phyloP scores from a whole-genome alignment of 2,329 filamentous ascomycete species.

The Teratosphaeriaceae sp. region DNA sequence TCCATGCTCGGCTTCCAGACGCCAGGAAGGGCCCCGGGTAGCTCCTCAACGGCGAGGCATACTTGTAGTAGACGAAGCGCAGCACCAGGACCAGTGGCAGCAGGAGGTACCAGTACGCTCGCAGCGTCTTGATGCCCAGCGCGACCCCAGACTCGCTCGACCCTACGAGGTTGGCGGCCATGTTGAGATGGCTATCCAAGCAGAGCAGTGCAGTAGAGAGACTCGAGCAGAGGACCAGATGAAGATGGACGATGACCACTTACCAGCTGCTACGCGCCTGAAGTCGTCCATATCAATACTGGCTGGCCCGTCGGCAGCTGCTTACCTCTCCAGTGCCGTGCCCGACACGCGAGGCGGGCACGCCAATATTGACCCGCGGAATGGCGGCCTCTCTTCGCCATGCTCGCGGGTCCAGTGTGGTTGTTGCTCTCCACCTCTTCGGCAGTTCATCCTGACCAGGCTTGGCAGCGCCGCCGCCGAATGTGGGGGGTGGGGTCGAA shows the following conservation, averaged over 20 bases:
- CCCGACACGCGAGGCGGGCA: too few species aligned
- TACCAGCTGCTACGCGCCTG: not conserved
- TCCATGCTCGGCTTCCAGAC: slow-evolving; percentile 25
- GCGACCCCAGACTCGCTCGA: slow-evolving; percentile 13
- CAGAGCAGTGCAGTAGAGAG: too few species aligned
- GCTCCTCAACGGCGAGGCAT: slow-evolving; percentile 21
- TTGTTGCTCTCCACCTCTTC: too few species aligned
- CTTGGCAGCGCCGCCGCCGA: too few species aligned
- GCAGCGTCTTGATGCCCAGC: slow-evolving; percentile 10
- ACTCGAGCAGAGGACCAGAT: not conserved
- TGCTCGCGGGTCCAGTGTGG: too few species aligned
- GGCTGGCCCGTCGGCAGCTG: not conserved
- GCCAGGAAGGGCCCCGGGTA: slow-evolving; percentile 26
- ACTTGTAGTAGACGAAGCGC: slow-evolving; percentile 25
- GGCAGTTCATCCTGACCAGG: too few species aligned
- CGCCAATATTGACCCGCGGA: too few species aligned
- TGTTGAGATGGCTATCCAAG: slow-evolving; percentile 13
- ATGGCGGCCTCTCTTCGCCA: too few species aligned
- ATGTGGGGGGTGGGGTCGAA: too few species aligned
- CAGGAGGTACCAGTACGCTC: slow-evolving; percentile 16
- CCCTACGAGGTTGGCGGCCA: slow-evolving; percentile 9
- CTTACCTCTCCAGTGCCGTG: not conserved
- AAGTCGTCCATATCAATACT: not conserved
- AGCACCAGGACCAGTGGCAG: slow-evolving; percentile 20
- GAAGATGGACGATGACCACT: not conserved